Evolutionary conservation across 1,284 basidiomycete species (phyloP), one percentile per base, ranked within the genome.

Genomic region (Pseudozyma thailandica): DNA sequence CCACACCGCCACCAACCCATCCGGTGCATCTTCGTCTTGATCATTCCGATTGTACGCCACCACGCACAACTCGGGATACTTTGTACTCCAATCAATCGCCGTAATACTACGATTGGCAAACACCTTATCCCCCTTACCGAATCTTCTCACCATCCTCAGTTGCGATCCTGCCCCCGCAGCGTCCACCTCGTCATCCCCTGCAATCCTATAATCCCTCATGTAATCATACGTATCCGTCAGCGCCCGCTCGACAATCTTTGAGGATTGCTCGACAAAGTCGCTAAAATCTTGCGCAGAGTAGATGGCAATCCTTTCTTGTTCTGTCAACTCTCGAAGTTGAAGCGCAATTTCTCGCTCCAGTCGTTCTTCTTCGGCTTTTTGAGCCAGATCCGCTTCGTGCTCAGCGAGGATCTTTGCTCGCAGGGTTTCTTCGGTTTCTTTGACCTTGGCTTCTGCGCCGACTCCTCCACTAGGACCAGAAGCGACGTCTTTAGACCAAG

Each of bases 11-110:
- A 96, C 96, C 48, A 98, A 89, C 3, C 96, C 96, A 76, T 98
- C 94, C 0, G 95, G 94, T 6, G 63, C 62, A 42, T 71, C 65
- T 31, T 69, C 52, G n/a, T 68, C 65, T 80, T 96, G 94, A 71
- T 95, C 94, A 75, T 95, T 96, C 85, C 96, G 95, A 86, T 96
- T 98, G 82, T 99, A 99, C 5, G 94, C 91, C 0, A 93, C 94
- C 9, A 92, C 92, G 62, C 89, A 91, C 23, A 99, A 88, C 84
- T 99, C 96, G 8, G 94, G 94, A 77, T 93, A 96, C 93, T 97
- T 95, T 1, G 92, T 91, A 50, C 93, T 96, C 96, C 96, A 99
- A 81, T 98, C 96, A 15, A 98, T 86, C 70, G 92, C 93, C 0
- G 96, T 98, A 54, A 99, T 91, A 12, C 93, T 94, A 50, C 96